Evolutionary conservation across 768 basidiomycete species (phyloP), one percentile per base, ranked within the genome.

Genomic region (Steccherinum ochraceum): DNA sequence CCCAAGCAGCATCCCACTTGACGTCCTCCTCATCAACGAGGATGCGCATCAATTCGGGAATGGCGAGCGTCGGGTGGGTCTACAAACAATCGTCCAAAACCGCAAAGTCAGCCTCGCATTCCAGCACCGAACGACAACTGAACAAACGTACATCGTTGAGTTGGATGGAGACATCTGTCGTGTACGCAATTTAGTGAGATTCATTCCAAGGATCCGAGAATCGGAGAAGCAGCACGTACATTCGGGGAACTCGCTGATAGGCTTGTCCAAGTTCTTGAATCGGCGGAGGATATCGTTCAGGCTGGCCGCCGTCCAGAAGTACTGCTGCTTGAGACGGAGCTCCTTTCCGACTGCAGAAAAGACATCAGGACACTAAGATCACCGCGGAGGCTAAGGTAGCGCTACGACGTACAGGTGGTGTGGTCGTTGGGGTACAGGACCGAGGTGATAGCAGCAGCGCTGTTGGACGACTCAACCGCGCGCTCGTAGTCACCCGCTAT

Each of bases 361-460:
- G 19, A 19, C 35, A 45, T 24, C 3, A 19, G 18, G 43, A n/a
- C n/a, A 23, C 42, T 13, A 19, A 43, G 20, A 20, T 40, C 21
- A 19, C 10, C 24, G 50, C 13, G 16, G 16, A 30, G 23, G 16
- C n/a, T n/a, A n/a, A 25, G 23, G 12, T n/a, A 46, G 21, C 19
- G 18, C 10, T 12, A 24, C 10, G 46, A 55, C 55, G 52, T 52
- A 56, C 56, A 75, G 72, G 65, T 63, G 67, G 84, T 89, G 60
- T 93, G 88, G 64, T 97, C 95, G 64, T 96, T 95, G 23, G 95
- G 96, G 70, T 99, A 98, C 25, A 97, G 74, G 5, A 97, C 95
- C 7, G 89, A 83, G 3, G 94, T 97, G 64, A 99, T 96, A 27
- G 89, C 91, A 52, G 84, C 88, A 11, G 96, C 96, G 57, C 85